A percentile compares a stretch with the other conserved stretches of the same genome.
Conservation (phyloP, 495 filamentous ascomycete species). For the Alectoria sarmentosa region DNA sequence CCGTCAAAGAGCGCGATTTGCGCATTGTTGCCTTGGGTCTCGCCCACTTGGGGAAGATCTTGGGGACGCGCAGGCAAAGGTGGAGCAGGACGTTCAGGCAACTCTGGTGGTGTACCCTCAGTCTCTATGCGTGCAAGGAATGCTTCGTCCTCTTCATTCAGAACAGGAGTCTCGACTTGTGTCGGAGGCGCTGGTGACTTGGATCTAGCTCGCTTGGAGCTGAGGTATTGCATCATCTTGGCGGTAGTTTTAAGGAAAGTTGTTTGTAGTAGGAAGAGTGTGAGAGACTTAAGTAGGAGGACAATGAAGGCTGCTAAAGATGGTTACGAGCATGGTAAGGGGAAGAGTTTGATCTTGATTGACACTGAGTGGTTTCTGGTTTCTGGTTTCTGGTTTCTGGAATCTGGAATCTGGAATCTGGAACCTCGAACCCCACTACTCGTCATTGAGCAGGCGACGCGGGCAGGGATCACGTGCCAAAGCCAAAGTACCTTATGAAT, state of each 20-base stretch:
- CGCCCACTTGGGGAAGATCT: slow-evolving; percentile 22
- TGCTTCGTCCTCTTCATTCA: slow-evolving; percentile 49
- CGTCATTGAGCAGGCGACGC: slow-evolving; percentile 1
- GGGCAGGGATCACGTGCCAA: not conserved
- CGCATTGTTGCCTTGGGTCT: slow-evolving; percentile 26
- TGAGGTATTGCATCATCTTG: slow-evolving; percentile 41
- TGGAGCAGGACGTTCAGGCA: slow-evolving; percentile 26
- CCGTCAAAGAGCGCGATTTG: slow-evolving; percentile 31
- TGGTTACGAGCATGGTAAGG: too few species aligned
- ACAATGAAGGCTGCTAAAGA: not conserved
- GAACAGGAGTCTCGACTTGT: slow-evolving; percentile 40
- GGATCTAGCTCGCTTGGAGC: slow-evolving; percentile 27
- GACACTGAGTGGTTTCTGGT: too few species aligned
- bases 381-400: not conserved
- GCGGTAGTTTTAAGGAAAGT: not conserved
- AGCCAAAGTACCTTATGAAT: not conserved
- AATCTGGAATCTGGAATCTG: too few species aligned
- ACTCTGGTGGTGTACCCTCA: slow-evolving; percentile 24
- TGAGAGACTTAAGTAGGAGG: not conserved
- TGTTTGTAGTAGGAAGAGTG: slow-evolving; percentile 10
- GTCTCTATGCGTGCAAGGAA: slow-evolving; percentile 45
- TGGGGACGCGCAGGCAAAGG: slow-evolving; percentile 23
- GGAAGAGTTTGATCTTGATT: too few species aligned
- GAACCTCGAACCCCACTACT: slow-evolving; percentile 11
- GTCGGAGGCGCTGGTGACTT: slow-evolving; percentile 31